phyloP scores from a whole-genome alignment of 192 early-diverging fungal genomes.

The Geranomyces michiganensis region DNA sequence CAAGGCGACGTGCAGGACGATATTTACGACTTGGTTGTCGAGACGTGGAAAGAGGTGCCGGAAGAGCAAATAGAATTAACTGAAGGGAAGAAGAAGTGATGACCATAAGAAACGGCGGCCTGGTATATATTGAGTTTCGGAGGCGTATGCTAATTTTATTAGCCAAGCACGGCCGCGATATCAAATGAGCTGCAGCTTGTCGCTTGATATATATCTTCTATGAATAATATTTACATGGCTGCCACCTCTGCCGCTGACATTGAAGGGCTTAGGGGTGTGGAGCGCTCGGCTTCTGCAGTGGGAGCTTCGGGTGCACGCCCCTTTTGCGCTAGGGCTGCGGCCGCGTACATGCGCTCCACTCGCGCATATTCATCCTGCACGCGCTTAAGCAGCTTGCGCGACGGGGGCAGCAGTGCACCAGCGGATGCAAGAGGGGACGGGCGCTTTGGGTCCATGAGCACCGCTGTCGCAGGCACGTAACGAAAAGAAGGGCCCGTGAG shows the following conservation, averaged over 20 bases:
- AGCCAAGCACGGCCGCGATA: no score
- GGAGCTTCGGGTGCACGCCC: no score
- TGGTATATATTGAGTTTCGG: no score
- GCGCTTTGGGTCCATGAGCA: slow-evolving; percentile 6
- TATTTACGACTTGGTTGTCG: slow-evolving; percentile 75
- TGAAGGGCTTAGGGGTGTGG: no score
- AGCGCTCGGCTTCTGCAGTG: no score
- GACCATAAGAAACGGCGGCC: background rate
- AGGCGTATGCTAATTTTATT: no score
- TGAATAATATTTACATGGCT: no score
- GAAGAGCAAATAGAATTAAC: slow-evolving; percentile 75
- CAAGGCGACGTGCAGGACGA: slow-evolving; percentile 95
- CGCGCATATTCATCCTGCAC: slow-evolving; percentile 44
- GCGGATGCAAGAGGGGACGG: background rate
- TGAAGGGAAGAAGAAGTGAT: slow-evolving; percentile 73
- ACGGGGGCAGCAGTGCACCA: slow-evolving; percentile 15
- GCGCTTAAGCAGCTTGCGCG: slow-evolving; percentile 39
- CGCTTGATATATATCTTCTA: no score
- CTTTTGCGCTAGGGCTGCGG: slow-evolving; percentile 28
- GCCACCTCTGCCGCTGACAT: no score
- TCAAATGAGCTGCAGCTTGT: no score
- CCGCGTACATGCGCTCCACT: slow-evolving; percentile 43
- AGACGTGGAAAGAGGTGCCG: slow-evolving; percentile 75
- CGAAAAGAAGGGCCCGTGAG: no score
- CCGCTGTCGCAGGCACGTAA: background rate